These are phyloP conservation scores for Aspergillus diversus DNA, from an alignment of 495 filamentous ascomycete species.

Conservation along the genomic window DNA sequence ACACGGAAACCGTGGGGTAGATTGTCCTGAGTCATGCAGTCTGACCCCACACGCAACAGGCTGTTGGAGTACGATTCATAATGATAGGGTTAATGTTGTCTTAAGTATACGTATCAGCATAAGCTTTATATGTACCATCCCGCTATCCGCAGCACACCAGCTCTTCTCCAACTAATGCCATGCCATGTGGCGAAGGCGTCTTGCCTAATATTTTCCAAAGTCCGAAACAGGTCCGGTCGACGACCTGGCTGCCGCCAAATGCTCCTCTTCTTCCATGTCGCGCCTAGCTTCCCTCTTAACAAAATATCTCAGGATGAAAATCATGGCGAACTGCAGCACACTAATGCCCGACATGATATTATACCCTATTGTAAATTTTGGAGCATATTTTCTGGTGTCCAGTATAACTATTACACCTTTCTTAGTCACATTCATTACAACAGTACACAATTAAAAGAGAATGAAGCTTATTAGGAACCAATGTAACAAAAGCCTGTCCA, in stretches of 20 bases:
- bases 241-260: background rate
- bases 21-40: background rate
- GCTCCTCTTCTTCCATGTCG: background rate
- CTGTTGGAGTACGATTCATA: background rate
- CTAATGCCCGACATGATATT: conserved; percentile 7
- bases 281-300: background rate
- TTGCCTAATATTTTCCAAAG: background rate
- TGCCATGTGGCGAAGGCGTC: background rate
- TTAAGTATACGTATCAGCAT: background rate
- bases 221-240: background rate
- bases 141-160: background rate
- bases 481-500: conserved; percentile 7
- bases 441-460: too few species aligned
- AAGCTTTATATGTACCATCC: background rate
- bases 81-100: background rate
- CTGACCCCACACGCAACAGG: background rate
- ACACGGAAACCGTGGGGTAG: background rate
- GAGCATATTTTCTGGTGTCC: conserved; percentile 10
- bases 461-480: background rate
- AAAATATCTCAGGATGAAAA: conserved; percentile 6
- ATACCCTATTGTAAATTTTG: conserved; percentile 9
- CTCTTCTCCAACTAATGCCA: background rate
- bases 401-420: background rate
- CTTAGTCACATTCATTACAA: background rate
- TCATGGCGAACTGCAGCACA: conserved; percentile 5